A percentile compares a stretch with the other conserved stretches of the same genome.
These are phyloP conservation scores for Trichothecium sympodiale DNA, from an alignment of 2,329 filamentous ascomycete species.

Conservation along the genomic window DNA sequence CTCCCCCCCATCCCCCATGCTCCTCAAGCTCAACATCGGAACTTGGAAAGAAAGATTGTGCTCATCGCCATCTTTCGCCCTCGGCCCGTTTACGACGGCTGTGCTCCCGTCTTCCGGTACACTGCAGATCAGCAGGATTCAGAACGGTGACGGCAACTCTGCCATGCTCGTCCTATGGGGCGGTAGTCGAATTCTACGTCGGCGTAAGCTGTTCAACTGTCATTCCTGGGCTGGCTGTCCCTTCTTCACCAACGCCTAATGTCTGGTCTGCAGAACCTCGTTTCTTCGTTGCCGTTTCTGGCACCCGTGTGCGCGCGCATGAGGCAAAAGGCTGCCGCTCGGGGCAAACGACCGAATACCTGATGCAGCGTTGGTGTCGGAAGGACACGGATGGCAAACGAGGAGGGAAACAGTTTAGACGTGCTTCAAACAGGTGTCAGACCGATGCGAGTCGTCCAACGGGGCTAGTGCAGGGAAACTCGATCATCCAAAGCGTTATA, in stretches of 20 bases:
- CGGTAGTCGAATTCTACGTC: slow-evolving; percentile 45
- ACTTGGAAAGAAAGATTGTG: slow-evolving; percentile 34
- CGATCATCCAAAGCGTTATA: too few relatives aligned
- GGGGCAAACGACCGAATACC: slow-evolving; percentile 12
- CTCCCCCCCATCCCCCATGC: slow-evolving; percentile 38
- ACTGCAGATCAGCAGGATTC: slow-evolving; percentile 38
- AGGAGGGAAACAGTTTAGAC: too few relatives aligned
- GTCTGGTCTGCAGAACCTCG: slow-evolving; percentile 25
- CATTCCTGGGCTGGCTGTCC: too few relatives aligned
- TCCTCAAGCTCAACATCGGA: slow-evolving; percentile 37
- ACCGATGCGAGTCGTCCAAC: too few relatives aligned
- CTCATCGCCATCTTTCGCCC: slow-evolving; percentile 38
- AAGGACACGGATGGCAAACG: too few relatives aligned
- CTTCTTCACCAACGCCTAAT: too few relatives aligned
- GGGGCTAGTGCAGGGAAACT: too few relatives aligned
- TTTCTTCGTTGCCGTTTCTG: slow-evolving; percentile 33
- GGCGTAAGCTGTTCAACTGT: slow-evolving; percentile 28
- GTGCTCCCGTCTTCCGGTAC: slow-evolving; percentile 41
- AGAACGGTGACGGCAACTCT: slow-evolving; percentile 39
- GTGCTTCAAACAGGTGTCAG: too few relatives aligned
- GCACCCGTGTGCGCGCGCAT: slow-evolving; percentile 30
- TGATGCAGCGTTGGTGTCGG: too few relatives aligned
- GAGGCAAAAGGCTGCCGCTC: slow-evolving; percentile 29
- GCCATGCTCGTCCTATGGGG: slow-evolving; percentile 47
- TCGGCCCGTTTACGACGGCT: slow-evolving; percentile 44